Evolutionary conservation across 805 yeast genomes (phyloP).

Genomic region (Yarrowia keelungensis): DNA sequence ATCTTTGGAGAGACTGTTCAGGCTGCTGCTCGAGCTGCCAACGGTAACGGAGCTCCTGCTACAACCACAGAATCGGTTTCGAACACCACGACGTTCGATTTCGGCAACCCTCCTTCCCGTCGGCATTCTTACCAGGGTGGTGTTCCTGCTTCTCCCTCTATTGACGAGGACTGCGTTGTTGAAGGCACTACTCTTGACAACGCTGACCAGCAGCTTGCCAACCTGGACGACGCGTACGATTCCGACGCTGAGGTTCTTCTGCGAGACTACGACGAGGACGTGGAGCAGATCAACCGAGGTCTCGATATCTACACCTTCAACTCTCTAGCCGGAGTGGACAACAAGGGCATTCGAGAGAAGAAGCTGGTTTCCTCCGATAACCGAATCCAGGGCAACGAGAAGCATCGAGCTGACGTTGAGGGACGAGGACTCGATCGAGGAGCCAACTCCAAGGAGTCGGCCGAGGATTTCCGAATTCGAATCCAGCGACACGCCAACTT

Average conservation of each 20-base stretch:
- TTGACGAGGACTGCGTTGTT: constrained; percentile 15
- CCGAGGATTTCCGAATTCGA: constrained; percentile 26
- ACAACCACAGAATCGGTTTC: not conserved
- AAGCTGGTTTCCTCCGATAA: constrained; percentile 83
- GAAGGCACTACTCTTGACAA: constrained; percentile 19
- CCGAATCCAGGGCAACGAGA: constrained; percentile 71
- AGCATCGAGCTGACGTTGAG: constrained; percentile 73
- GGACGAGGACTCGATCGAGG: constrained; percentile 78
- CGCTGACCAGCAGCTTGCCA: constrained; percentile 5
- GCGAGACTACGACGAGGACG: constrained; percentile 30
- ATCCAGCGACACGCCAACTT: constrained; percentile 52
- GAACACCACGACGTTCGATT: not conserved
- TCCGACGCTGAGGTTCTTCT: constrained; percentile 15
- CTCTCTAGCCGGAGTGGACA: constrained; percentile 86
- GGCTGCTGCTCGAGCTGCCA: constrained; percentile 32
- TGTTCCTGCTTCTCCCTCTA: constrained; percentile 5
- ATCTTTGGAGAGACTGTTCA: constrained; percentile 25
- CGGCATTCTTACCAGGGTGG: constrained; percentile 1
- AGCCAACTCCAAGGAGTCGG: constrained; percentile 49
- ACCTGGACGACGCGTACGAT: constrained; percentile 16
- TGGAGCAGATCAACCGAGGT: constrained; percentile 19
- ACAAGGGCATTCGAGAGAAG: constrained; percentile 81
- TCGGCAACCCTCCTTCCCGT: not conserved
- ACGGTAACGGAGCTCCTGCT: not conserved
- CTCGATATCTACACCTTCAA: constrained; percentile 62